Percentiles rank a stretch among this genome's conserved stretches.
phyloP scores from a whole-genome alignment of 768 basidiomycete species.

The Leucocoprinus birnbaumii region DNA sequence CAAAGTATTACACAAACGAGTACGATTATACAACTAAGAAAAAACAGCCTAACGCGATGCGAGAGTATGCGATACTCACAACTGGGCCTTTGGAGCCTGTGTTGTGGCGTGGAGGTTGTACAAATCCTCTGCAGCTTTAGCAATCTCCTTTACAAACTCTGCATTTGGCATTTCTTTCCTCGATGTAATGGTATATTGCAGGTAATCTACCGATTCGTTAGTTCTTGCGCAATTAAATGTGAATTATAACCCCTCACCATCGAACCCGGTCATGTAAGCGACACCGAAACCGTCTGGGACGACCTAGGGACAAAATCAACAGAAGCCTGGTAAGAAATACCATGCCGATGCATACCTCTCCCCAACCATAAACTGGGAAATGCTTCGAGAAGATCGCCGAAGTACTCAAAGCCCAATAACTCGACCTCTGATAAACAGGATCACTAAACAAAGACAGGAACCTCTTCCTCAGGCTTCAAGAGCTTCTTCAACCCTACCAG shows the following conservation, averaged over 20 bases:
- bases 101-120: slow-evolving; percentile 50
- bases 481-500: slow-evolving; percentile 69
- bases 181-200: slow-evolving; percentile 89
- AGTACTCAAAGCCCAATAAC: slow-evolving; percentile 87
- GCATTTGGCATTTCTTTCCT: slow-evolving; percentile 81
- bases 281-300: slow-evolving; percentile 94
- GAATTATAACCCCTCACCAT: slow-evolving; percentile 42
- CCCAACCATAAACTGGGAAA: slow-evolving; percentile 89
- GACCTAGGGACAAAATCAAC: slow-evolving; percentile 39
- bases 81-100: slow-evolving; percentile 25
- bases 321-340: neutral
- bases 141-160: slow-evolving; percentile 70
- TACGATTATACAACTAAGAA: neutral
- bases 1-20: neutral
- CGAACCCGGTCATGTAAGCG: slow-evolving; percentile 90
- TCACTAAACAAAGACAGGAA: slow-evolving; percentile 76
- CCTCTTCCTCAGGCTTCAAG: slow-evolving; percentile 54
- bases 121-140: slow-evolving; percentile 60
- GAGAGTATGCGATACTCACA: slow-evolving; percentile 21
- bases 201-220: slow-evolving; percentile 45
- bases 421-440: slow-evolving; percentile 66
- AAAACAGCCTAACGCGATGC: neutral
- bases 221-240: slow-evolving; percentile 11
- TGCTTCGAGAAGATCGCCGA: slow-evolving; percentile 86
- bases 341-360: slow-evolving; percentile 52